Percentiles rank a stretch among this genome's conserved stretches.
These are phyloP conservation scores for Venturia nashicola DNA, from an alignment of 2,329 filamentous ascomycete species.

Conservation along the genomic window DNA sequence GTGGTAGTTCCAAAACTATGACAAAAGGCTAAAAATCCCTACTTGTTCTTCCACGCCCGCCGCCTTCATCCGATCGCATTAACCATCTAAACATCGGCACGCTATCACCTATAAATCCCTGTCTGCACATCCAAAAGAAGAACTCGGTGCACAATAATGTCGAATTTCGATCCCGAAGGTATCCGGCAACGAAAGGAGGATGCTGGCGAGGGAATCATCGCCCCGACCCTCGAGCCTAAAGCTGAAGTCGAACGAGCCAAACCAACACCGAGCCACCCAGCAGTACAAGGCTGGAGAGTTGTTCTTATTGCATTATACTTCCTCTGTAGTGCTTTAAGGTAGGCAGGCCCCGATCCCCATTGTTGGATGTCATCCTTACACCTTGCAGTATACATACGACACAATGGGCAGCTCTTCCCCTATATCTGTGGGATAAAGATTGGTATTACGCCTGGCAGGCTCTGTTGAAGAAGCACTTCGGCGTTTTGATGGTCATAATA, in stretches of 20 bases:
- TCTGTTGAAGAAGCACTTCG: constrained; percentile 75
- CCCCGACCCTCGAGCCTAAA: not conserved
- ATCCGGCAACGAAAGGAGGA: not conserved
- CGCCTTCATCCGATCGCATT: not conserved
- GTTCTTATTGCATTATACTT: constrained; percentile 34
- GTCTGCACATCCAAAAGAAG: not conserved
- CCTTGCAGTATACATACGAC: constrained; percentile 41
- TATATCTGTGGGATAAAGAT: constrained; percentile 63
- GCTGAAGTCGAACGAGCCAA: not conserved
- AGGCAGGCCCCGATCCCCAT: not conserved
- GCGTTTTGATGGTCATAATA: constrained; percentile 62
- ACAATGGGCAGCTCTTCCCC: constrained; percentile 58
- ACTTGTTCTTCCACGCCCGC: not conserved
- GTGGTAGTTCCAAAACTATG: not conserved
- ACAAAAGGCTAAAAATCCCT: not conserved
- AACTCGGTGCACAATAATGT: not conserved
- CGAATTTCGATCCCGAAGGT: not conserved
- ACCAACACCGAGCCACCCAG: constrained; percentile 2
- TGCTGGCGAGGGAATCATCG: not conserved
- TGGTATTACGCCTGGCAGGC: constrained; percentile 78
- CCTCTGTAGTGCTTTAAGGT: constrained; percentile 29
- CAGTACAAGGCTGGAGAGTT: constrained; percentile 23
- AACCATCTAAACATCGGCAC: not conserved
- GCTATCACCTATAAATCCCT: not conserved
- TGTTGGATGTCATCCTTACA: not conserved